Evolutionary conservation across 2,329 filamentous ascomycete species (phyloP).

Genomic region (Penicillium sp.): DNA sequence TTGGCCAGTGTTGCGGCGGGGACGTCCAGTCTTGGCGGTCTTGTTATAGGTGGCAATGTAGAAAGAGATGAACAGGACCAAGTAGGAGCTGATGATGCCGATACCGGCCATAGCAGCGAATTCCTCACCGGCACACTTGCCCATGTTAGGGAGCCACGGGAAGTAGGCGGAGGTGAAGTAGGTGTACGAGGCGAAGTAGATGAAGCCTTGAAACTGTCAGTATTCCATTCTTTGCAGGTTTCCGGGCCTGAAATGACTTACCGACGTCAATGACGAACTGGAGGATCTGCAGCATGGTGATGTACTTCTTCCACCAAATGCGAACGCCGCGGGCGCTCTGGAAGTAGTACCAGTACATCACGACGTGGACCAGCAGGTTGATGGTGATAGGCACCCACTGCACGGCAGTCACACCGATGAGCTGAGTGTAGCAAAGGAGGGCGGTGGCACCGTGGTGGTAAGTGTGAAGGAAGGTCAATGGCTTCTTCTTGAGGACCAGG

Average conservation of each 20-base stretch:
- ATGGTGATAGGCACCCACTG: slow-evolving; percentile 93
- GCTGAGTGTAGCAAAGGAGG: slow-evolving; percentile 95
- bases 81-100: slow-evolving; percentile 87
- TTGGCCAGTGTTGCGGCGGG: slow-evolving; percentile 65
- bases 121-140: slow-evolving; percentile 90
- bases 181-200: slow-evolving; percentile 99
- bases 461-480: slow-evolving; percentile 96
- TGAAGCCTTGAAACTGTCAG: slow-evolving; percentile 65
- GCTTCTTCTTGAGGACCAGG: slow-evolving; percentile 99
- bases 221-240: neutral
- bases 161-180: slow-evolving; percentile 95
- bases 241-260: slow-evolving; percentile 48
- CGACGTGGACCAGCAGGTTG: slow-evolving; percentile 91
- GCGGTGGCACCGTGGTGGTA: slow-evolving; percentile 98
- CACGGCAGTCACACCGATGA: slow-evolving; percentile 87
- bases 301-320: slow-evolving; percentile 99
- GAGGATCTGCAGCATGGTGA: slow-evolving; percentile 93
- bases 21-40: slow-evolving; percentile 50
- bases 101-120: slow-evolving; percentile 94
- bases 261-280: slow-evolving; percentile 97
- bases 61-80: slow-evolving; percentile 98
- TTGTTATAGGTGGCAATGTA: slow-evolving; percentile 94
- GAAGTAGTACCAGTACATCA: slow-evolving; percentile 99
- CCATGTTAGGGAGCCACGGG: slow-evolving; percentile 76
- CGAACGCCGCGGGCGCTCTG: slow-evolving; percentile 92